These are phyloP conservation scores for Plasmodium gonderi DNA, from an alignment of 169 alveolate genomes.

Conservation along the genomic window DNA sequence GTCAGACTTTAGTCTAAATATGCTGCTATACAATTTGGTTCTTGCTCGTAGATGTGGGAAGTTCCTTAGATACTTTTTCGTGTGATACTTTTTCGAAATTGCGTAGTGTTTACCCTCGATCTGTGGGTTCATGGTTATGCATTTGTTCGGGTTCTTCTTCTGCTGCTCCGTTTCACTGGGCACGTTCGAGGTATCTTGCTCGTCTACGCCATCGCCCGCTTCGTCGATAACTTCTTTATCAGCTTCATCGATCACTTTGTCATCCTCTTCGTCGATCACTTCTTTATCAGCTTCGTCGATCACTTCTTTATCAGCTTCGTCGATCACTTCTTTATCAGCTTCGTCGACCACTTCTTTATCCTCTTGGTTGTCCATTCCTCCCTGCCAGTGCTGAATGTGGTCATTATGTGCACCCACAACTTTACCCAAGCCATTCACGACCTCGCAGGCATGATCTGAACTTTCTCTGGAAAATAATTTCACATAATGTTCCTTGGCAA, in stretches of 20 bases:
- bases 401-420: neutral
- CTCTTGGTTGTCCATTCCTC: neutral
- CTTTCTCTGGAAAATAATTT: slow-evolving; percentile 81
- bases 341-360: neutral
- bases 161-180: too few relatives aligned
- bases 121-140: neutral
- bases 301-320: neutral
- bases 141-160: neutral
- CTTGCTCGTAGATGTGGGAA: slow-evolving; percentile 83
- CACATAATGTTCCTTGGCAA: slow-evolving; percentile 79
- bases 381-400: neutral
- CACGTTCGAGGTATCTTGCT: too few relatives aligned
- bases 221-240: too few relatives aligned
- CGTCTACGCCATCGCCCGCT: too few relatives aligned
- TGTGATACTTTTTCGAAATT: slow-evolving; percentile 81
- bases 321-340: neutral
- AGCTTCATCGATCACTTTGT: too few relatives aligned
- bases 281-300: too few relatives aligned
- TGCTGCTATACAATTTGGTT: slow-evolving; percentile 86
- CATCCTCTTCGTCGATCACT: too few relatives aligned
- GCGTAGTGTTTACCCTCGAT: slow-evolving; percentile 78
- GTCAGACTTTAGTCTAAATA: slow-evolving; percentile 90
- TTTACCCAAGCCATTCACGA: neutral
- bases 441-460: slow-evolving; percentile 12
- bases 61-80: slow-evolving; percentile 80